phyloP scores from a whole-genome alignment of 2,329 filamentous ascomycete species.

The Didymella lethalis region DNA sequence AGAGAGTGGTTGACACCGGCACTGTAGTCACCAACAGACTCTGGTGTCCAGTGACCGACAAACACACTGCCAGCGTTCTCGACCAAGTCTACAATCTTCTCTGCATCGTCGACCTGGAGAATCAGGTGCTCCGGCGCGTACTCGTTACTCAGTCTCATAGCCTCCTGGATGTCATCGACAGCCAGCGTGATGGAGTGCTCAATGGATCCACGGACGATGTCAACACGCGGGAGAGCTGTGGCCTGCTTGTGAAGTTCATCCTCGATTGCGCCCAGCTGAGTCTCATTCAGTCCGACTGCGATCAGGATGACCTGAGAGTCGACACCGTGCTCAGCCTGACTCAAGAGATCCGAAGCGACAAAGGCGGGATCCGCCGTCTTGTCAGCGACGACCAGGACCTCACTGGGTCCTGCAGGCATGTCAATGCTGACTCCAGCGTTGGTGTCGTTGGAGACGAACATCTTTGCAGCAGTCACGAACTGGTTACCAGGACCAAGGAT shows the following conservation, averaged over 20 bases:
- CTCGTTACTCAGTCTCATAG: constrained; percentile 83
- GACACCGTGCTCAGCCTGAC: constrained; percentile 94
- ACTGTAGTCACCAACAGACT: constrained; percentile 97
- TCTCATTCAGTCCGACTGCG: constrained; percentile 78
- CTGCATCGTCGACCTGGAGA: constrained; percentile 81
- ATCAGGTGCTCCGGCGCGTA: constrained; percentile 98
- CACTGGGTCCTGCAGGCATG: constrained; percentile 96
- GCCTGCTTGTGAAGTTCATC: constrained; percentile 90
- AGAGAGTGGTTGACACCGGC: constrained; percentile 97
- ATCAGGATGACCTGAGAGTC: constrained; percentile 96
- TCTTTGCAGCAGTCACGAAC: constrained; percentile 98
- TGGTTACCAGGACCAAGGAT: constrained; percentile 97
- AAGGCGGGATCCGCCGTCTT: constrained; percentile 88
- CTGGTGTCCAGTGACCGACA: constrained; percentile 93
- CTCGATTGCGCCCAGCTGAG: constrained; percentile 82
- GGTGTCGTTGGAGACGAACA: constrained; percentile 97
- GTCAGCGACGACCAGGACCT: constrained; percentile 96
- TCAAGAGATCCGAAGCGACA: constrained; percentile 92
- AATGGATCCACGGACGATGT: constrained; percentile 91
- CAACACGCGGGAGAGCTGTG: constrained; percentile 83
- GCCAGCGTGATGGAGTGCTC: constrained; percentile 89
- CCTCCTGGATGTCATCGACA: constrained; percentile 76
- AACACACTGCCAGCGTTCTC: constrained; percentile 97
- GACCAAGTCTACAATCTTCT: constrained; percentile 76
- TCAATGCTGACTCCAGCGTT: constrained; percentile 95